Base-by-base conservation (phyloP, 169 alveolate species). In the Theileria orientalis region DNA sequence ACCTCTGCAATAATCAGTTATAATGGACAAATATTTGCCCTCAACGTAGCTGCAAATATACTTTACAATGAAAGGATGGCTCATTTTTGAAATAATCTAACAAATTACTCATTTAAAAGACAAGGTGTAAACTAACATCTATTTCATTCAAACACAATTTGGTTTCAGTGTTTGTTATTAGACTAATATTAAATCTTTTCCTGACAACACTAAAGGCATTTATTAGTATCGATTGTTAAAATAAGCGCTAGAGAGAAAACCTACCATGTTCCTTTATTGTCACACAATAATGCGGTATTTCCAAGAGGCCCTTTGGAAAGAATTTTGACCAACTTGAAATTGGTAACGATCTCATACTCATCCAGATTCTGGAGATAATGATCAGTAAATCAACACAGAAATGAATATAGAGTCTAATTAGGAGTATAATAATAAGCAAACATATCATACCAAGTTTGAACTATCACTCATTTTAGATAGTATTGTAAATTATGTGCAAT, bases 1-100 rank as follows among this genome's bases (percentile, higher is more conserved):
- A 61, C 97, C 97, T 75, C 92, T 95, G 60, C 98, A 96, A 72
- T 92, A 94, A 33, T 94, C 95, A 92, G 94, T 95, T 0, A 95
- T 87, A 11, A 95, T 94, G 72, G 92, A 88, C 30, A 94, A 85
- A 8, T 87, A 80, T 19, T 87, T 87, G 40, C 92, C 95, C 56
- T 94, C 97, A 56, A 91, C 90, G 74, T 91, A 94, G 54, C 96
- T 90, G 54, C 92, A 96, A 64, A 90, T 89, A 74, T 93, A 93
- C 70, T 92, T 88, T 3, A 94, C 94, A 30, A 94, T 93, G 84
- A 90, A 91, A 1, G 96, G 96, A 63, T 89, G 94, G 70, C 83
- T 76, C 13, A 89, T 63, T 47, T 83, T 85, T 27, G 92, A 82
- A 33, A 85, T 72, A 21, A 89, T 47, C 94, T 89, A 69, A 44